Evolutionary conservation across 2,329 filamentous ascomycete species (phyloP).

Genomic region (Calonectria pseudoreteaudii): DNA sequence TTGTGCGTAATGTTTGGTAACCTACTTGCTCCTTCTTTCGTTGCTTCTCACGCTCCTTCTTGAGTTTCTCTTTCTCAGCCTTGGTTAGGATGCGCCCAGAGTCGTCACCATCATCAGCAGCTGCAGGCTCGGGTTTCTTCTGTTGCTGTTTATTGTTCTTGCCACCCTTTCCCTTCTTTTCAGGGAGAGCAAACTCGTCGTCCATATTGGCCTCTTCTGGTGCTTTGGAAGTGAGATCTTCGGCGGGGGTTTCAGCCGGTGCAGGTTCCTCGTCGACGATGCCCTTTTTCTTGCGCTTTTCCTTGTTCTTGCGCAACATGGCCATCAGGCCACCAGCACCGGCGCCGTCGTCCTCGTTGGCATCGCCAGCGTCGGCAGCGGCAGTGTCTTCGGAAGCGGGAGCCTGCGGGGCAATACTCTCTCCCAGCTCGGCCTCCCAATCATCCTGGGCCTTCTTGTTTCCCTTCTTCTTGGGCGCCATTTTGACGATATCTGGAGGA

Average conservation of each 20-base stretch:
- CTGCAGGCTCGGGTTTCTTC: conserved; percentile 61
- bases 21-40: conserved; percentile 95
- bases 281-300: conserved; percentile 92
- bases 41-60: conserved; percentile 98
- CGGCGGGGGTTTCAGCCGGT: conserved; percentile 69
- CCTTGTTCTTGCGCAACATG: conserved; percentile 83
- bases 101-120: conserved; percentile 65
- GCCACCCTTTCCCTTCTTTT: conserved; percentile 78
- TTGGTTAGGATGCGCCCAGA: conserved; percentile 86
- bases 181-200: conserved; percentile 86
- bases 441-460: conserved; percentile 88
- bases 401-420: conserved; percentile 74
- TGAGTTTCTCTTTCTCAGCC: conserved; percentile 97
- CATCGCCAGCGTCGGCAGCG: conserved; percentile 59
- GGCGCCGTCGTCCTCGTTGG: conserved; percentile 64
- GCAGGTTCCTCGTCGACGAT: conserved; percentile 68
- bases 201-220: conserved; percentile 85
- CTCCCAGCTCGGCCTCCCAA: conserved; percentile 94
- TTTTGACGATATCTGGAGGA: conserved; percentile 57
- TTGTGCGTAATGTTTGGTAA: neutral
- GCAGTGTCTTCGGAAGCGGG: conserved; percentile 59
- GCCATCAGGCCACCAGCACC: conserved; percentile 80
- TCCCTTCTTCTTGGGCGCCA: conserved; percentile 95
- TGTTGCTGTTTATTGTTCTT: conserved; percentile 56
- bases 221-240: conserved; percentile 72